Conservation (phyloP, 2,329 filamentous ascomycete species). For the Zymoseptoria ardabiliae region DNA sequence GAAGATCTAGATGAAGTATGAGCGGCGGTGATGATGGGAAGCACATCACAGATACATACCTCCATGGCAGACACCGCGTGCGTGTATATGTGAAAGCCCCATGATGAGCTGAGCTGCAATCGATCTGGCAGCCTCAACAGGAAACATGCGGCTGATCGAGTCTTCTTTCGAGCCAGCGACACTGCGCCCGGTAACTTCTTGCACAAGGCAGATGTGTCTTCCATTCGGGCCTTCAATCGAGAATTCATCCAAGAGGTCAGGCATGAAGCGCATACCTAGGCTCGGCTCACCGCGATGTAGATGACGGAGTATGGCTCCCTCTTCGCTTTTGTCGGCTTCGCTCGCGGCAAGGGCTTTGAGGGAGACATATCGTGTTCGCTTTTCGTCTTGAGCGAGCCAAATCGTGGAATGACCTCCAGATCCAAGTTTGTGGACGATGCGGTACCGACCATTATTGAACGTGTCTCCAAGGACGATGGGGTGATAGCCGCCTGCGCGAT, state of each 20-base stretch:
- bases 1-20: not conserved
- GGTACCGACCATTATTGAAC: conserved; percentile 1
- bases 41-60: not conserved
- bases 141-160: not conserved
- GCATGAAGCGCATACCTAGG: not conserved
- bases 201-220: conserved; percentile 1
- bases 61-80: not conserved
- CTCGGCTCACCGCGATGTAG: not conserved
- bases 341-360: conserved; percentile 1
- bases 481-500: not conserved
- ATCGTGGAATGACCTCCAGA: conserved; percentile 6
- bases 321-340: not conserved
- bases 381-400: conserved; percentile 4
- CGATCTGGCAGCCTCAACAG: not conserved
- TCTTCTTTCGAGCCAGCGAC: not conserved
- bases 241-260: conserved; percentile 2
- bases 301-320: not conserved
- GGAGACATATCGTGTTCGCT: not conserved
- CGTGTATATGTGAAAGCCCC: conserved; percentile 1
- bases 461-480: not conserved
- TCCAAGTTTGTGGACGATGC: conserved; percentile 6
- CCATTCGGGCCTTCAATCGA: conserved; percentile 4
- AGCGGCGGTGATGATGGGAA: no score
- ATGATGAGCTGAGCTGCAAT: conserved; percentile 2
- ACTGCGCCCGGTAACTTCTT: not conserved